A percentile compares a stretch with the other conserved stretches of the same genome.
Conservation (phyloP, 1,284 basidiomycete species). For the Sporisorium reilianum region DNA sequence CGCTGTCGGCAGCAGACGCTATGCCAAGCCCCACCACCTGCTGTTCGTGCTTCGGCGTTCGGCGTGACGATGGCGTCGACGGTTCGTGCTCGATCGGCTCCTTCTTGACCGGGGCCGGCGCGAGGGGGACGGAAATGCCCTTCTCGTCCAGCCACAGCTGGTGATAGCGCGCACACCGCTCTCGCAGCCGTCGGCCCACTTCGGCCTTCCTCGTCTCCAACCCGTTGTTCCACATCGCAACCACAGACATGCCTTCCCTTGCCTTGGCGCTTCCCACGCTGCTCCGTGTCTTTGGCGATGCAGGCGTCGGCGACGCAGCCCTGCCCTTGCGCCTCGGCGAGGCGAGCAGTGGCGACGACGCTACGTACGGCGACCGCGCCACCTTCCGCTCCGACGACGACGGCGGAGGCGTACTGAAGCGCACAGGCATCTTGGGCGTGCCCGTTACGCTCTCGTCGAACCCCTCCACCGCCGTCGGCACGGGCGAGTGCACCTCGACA, state of each 20-base stretch:
- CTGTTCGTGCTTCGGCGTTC: neutral
- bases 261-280: slow-evolving; percentile 23
- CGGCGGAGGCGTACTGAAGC: slow-evolving; percentile 31
- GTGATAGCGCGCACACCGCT: slow-evolving; percentile 46
- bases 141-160: slow-evolving; percentile 51
- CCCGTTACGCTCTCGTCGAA: slow-evolving; percentile 33
- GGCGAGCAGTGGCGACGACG: slow-evolving; percentile 18
- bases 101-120: slow-evolving; percentile 3
- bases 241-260: slow-evolving; percentile 55
- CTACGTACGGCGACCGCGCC: slow-evolving; percentile 2
- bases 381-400: neutral
- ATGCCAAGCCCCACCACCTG: slow-evolving; percentile 17
- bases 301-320: slow-evolving; percentile 8
- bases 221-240: slow-evolving; percentile 67
- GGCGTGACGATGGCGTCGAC: slow-evolving; percentile 21
- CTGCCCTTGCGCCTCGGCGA: slow-evolving; percentile 15
- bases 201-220: slow-evolving; percentile 60
- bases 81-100: slow-evolving; percentile 11
- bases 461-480: slow-evolving; percentile 3
- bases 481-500: slow-evolving; percentile 22
- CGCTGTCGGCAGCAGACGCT: slow-evolving; percentile 74
- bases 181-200: slow-evolving; percentile 46
- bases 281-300: slow-evolving; percentile 26
- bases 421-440: slow-evolving; percentile 36
- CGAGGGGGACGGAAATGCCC: slow-evolving; percentile 22